These are phyloP conservation scores for Coprinopsis marcescibilis DNA, from an alignment of 768 basidiomycete genomes.

Conservation along the genomic window DNA sequence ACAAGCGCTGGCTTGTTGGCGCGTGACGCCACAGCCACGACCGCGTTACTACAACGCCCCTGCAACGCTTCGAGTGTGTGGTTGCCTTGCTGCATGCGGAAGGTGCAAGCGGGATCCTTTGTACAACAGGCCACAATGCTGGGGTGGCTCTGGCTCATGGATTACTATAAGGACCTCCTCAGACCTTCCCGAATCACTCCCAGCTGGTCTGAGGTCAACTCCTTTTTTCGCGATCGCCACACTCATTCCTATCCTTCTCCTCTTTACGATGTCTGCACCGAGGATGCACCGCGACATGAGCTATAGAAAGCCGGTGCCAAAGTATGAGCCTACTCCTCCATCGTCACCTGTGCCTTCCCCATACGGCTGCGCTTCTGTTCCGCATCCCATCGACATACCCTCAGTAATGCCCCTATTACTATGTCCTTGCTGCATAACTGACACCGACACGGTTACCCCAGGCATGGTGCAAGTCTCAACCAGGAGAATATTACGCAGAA, in stretches of 20 bases:
- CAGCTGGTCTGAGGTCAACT: constrained; percentile 8
- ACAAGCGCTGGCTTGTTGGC: too few species aligned
- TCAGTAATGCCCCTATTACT: too few species aligned
- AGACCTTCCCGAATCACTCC: not conserved
- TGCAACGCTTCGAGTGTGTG: too few species aligned
- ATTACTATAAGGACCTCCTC: not conserved
- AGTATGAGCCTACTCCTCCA: constrained; percentile 61
- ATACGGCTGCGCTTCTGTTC: constrained; percentile 7
- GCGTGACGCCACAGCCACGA: too few species aligned
- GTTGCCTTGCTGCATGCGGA: too few species aligned
- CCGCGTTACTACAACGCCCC: too few species aligned
- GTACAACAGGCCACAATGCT: not conserved
- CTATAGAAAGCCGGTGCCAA: constrained; percentile 67
- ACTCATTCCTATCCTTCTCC: not conserved
- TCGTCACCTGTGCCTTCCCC: constrained; percentile 28
- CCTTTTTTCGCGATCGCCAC: too few species aligned
- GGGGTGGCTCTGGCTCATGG: not conserved
- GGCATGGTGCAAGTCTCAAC: too few species aligned
- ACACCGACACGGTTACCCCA: too few species aligned
- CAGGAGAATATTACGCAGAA: too few species aligned
- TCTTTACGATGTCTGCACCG: constrained; percentile 7
- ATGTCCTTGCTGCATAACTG: not conserved
- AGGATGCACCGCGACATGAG: constrained; percentile 43
- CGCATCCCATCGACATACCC: constrained; percentile 9
- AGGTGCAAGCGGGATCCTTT: not conserved